Evolutionary conservation across 208 protist species (phyloP).

Genomic region (Crithidia thermophila): DNA sequence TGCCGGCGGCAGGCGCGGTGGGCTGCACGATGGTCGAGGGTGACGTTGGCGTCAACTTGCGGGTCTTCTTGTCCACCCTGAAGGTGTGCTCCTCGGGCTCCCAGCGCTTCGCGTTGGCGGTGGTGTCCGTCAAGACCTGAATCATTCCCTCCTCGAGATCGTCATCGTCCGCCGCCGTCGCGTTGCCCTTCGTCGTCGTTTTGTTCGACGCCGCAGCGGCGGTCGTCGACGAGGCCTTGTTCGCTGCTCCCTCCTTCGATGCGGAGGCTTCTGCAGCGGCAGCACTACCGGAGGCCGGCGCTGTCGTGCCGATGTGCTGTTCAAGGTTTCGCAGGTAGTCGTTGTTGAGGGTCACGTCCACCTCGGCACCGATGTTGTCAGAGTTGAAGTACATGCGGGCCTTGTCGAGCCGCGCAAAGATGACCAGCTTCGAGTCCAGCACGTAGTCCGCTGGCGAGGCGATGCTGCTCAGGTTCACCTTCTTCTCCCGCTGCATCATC

Average conservation of each 20-base stretch:
- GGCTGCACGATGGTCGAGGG: neutral
- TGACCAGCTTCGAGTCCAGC: conserved; percentile 51
- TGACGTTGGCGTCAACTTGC: conserved; percentile 6
- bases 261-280: neutral
- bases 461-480: conserved; percentile 63
- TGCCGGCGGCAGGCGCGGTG: neutral
- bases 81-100: conserved; percentile 25
- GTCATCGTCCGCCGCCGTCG: conserved; percentile 7
- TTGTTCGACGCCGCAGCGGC: neutral
- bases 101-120: conserved; percentile 16
- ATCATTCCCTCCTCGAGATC: conserved; percentile 31
- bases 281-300: too few relatives aligned
- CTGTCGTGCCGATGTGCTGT: too few relatives aligned
- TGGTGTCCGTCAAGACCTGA: conserved; percentile 28
- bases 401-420: conserved; percentile 55
- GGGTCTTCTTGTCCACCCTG: conserved; percentile 27
- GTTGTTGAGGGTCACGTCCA: conserved; percentile 41
- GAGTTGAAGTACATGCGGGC: conserved; percentile 32
- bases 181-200: neutral
- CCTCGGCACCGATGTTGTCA: conserved; percentile 27
- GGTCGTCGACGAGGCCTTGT: neutral
- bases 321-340: conserved; percentile 31
- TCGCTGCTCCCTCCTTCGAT: neutral
- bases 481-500: conserved; percentile 51
- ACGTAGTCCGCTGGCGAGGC: conserved; percentile 67